A percentile compares a stretch with the other conserved stretches of the same genome.
Evolutionary conservation across 768 basidiomycete genomes (phyloP).

Genomic region (Suillus occidentalis): DNA sequence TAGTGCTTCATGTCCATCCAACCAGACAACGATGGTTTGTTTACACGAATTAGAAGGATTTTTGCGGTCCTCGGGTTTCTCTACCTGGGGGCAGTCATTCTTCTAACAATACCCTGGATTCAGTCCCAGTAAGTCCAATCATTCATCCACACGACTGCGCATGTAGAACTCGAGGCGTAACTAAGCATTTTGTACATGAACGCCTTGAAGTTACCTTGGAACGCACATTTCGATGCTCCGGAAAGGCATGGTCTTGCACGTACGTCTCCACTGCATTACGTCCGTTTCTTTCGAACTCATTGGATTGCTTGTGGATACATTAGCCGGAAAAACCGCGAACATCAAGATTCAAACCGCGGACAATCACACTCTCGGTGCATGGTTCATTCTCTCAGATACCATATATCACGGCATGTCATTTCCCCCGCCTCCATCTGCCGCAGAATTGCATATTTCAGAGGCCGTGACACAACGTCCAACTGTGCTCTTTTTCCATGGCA

Average conservation of each 20-base stretch:
- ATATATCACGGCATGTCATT: constrained; percentile 54
- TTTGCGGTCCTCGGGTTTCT: constrained; percentile 46
- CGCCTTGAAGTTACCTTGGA: constrained; percentile 59
- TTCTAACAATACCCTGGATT: constrained; percentile 61
- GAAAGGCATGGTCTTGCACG: constrained; percentile 83
- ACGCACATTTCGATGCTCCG: constrained; percentile 63
- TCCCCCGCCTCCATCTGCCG: constrained; percentile 35
- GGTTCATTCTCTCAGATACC: constrained; percentile 75
- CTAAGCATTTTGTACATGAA: constrained; percentile 65
- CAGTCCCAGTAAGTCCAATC: constrained; percentile 61
- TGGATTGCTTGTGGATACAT: not conserved
- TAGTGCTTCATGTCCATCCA: not conserved
- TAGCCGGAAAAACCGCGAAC: constrained; percentile 79
- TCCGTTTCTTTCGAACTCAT: not conserved
- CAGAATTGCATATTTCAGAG: constrained; percentile 44
- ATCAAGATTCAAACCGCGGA: constrained; percentile 71
- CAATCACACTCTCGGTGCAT: constrained; percentile 79
- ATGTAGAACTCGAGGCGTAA: constrained; percentile 17
- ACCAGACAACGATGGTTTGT: constrained; percentile 11
- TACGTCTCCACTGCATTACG: constrained; percentile 34
- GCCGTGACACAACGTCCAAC: constrained; percentile 67
- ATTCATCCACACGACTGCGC: constrained; percentile 16
- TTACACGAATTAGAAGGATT: constrained; percentile 31
- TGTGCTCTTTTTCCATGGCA: constrained; percentile 92
- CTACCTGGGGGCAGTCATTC: constrained; percentile 52